Conservation (phyloP, 192 early-diverging fungal species). For the Backusella parvicylindrica region DNA sequence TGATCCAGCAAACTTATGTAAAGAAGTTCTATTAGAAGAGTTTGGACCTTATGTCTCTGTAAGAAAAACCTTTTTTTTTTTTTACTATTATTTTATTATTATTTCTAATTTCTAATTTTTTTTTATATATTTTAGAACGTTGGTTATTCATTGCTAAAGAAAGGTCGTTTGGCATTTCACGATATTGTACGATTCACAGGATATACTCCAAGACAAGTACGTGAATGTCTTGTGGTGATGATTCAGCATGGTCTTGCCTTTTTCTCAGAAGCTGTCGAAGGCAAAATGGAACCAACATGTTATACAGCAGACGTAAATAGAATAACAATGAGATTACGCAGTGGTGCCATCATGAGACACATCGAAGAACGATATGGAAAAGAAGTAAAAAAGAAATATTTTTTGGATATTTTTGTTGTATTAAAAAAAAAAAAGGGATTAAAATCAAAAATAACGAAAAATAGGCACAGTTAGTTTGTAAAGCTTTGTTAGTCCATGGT, state of each 20-base stretch:
- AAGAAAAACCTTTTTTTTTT: conserved; percentile 8
- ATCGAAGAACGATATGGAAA: conserved; percentile 54
- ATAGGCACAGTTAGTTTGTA: conserved; percentile 17
- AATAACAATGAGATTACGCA: conserved; percentile 57
- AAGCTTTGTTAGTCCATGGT: conserved; percentile 25
- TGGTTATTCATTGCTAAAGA: conserved; percentile 47
- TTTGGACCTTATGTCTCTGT: conserved; percentile 79
- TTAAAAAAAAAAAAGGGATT: too few relatives aligned
- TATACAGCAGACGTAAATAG: conserved; percentile 58
- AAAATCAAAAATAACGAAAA: not conserved
- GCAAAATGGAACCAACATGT: conserved; percentile 56
- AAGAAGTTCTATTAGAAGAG: conserved; percentile 64
- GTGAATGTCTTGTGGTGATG: conserved; percentile 74
- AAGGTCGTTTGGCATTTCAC: conserved; percentile 67
- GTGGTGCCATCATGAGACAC: conserved; percentile 52
- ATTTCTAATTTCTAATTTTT: not conserved
- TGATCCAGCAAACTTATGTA: conserved; percentile 24
- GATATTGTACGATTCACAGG: conserved; percentile 47
- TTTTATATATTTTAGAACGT: conserved; percentile 55
- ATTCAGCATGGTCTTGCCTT: conserved; percentile 84
- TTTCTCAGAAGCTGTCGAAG: conserved; percentile 64
- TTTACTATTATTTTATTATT: not conserved
- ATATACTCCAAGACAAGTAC: conserved; percentile 50
- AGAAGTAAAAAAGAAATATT: conserved; percentile 45
- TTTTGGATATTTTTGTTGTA: too few relatives aligned